Evolutionary conservation across 805 yeast genomes (phyloP), one percentile per base, ranked within the genome.

Genomic region (Hagleromyces aurorensis): DNA sequence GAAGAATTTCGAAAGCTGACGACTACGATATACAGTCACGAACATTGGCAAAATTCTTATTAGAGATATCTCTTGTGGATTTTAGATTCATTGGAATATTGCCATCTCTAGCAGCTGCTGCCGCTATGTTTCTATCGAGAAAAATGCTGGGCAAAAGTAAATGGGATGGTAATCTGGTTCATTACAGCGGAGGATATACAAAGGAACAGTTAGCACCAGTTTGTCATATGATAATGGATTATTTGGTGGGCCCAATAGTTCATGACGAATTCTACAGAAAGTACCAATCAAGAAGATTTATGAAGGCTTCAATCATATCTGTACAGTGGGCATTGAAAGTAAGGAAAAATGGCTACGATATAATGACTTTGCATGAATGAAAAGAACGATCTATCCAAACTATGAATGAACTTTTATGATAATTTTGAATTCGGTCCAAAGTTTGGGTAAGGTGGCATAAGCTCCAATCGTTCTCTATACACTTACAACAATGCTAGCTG

Each of bases 221-320:
- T 30, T 71, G 82, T 34, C 76, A 74, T 40, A 67, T 79, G 64
- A 72, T 89, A 39, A 68, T 83, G 55, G 82, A 78, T 51, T 89
- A 83, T 55, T 58, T 81, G 40, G 72, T 76, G 23, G 69, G 78
- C 25, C 94, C 94, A 7, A 82, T 86, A 30, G 77, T 75, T 35
- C 94, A 87, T 59, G 94, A 84, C 50, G 95, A 85, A 55, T 85
- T 89, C 50, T 86, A 85, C 65, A 83, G 81, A 52, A 91, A 91
- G 61, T 91, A 91, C 54, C 89, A 94, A 27, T 74, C 91, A 18
- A 75, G 85, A 52, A 79, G 82, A 55, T 86, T 78, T 52, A 73
- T 91, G 79, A 83, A 84, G 57, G 91, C 86, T 16, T 75, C 85
- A 34, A 71, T 80, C 12, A 65, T 79, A 34, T 78, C 91, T 39